Conservation (phyloP, 495 filamentous ascomycete species). For the Talaromyces nanjingensis region DNA sequence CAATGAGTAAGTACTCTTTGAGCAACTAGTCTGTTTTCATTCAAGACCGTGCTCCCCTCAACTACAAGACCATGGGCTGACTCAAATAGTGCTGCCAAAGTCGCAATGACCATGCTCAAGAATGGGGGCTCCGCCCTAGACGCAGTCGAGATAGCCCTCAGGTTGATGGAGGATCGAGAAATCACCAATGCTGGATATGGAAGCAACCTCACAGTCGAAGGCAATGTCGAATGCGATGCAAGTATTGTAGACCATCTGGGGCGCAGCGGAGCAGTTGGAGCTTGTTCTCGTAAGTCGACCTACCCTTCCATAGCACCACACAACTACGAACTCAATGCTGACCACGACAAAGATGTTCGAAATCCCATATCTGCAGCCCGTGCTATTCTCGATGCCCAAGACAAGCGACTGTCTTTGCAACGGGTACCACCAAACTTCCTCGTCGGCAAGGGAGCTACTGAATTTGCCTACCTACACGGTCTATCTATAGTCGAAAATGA, state of each 20-base stretch:
- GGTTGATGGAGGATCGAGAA: conserved; percentile 79
- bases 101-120: conserved; percentile 71
- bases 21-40: neutral
- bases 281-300: conserved; percentile 66
- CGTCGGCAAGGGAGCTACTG: conserved; percentile 72
- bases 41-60: neutral
- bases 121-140: conserved; percentile 75
- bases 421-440: conserved; percentile 91
- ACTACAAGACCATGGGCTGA: conserved; percentile 7
- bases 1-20: conserved; percentile 60
- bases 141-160: conserved; percentile 88
- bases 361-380: conserved; percentile 89
- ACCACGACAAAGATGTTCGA: conserved; percentile 58
- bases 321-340: neutral
- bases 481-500: conserved; percentile 64
- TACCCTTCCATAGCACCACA: neutral
- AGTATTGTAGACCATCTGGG: conserved; percentile 85
- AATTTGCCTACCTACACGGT: conserved; percentile 74
- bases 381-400: conserved; percentile 68
- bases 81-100: conserved; percentile 60
- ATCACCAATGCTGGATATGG: conserved; percentile 96
- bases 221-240: conserved; percentile 89
- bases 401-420: conserved; percentile 63
- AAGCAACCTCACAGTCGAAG: conserved; percentile 88
- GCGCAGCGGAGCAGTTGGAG: conserved; percentile 87